Evolutionary conservation across 768 basidiomycete species (phyloP).

Genomic region (Dioszegia hungarica): DNA sequence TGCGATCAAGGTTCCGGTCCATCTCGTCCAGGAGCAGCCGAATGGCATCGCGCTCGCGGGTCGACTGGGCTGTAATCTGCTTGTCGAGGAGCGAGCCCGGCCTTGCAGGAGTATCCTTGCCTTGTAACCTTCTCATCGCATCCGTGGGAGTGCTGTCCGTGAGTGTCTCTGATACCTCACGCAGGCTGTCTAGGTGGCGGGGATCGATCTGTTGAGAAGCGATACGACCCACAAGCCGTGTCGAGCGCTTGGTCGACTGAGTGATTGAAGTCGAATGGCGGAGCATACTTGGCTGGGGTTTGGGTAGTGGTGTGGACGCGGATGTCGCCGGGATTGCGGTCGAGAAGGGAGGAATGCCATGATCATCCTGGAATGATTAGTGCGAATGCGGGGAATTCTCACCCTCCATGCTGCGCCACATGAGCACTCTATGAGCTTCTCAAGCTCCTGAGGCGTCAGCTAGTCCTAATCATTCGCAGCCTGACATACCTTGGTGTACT

Average conservation of each 20-base stretch:
- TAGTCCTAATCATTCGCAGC: neutral
- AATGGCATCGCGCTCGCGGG: neutral
- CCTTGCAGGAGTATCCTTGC: too few species aligned
- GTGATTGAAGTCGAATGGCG: constrained; percentile 17
- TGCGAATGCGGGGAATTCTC: too few species aligned
- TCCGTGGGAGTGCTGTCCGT: constrained; percentile 19
- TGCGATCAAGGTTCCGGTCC: neutral
- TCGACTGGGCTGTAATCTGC: neutral
- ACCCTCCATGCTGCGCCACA: constrained; percentile 20
- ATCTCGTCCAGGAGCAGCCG: neutral
- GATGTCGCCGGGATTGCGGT: neutral
- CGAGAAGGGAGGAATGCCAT: constrained; percentile 6
- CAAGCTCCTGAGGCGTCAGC: constrained; percentile 9
- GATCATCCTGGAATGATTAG: constrained; percentile 8
- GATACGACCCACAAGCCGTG: constrained; percentile 1
- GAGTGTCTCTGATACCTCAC: constrained; percentile 5
- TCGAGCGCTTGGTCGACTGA: constrained; percentile 5
- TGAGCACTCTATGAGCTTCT: constrained; percentile 5
- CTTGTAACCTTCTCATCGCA: constrained; percentile 10
- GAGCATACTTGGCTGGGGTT: constrained; percentile 3
- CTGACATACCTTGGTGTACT: constrained; percentile 18
- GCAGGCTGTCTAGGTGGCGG: constrained; percentile 3
- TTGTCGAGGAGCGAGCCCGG: neutral
- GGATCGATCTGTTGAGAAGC: constrained; percentile 7
- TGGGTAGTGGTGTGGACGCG: constrained; percentile 20